Evolutionary conservation across 2,329 filamentous ascomycete species (phyloP), one percentile per base, ranked within the genome.

Genomic region (Keithomyces neogunnii): DNA sequence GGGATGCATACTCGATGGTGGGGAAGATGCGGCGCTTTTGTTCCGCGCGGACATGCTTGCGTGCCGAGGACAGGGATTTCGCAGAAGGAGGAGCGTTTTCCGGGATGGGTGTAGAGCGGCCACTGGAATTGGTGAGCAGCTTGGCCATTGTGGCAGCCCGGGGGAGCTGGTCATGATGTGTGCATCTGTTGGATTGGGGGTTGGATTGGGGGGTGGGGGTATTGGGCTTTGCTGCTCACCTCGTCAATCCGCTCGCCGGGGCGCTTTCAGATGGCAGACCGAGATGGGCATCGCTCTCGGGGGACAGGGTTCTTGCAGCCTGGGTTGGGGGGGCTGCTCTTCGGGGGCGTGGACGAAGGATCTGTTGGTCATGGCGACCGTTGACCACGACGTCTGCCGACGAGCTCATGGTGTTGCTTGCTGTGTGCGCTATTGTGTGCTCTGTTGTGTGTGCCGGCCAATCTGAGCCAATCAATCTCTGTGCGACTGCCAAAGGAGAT

Each of bases 11-110:
- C 62, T 96, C 88, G 64, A 95, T 90, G 28, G 88, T 93, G 28
- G 95, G 92, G 66, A 97, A 99, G 59, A 96, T 76, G 59, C 91
- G 86, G 52, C 85, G 85, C 57, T 86, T 84, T 60, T 89, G 86
- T 66, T 90, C 82, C 53, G 86, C 88, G 63, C 90, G 86, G 48
- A 86, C 83, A 62, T 92, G 86, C 65, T 89, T 91, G 59, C 91
- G 85, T 28, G 87, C 91, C 11, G 83, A 85, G 42, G 89, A 95
- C 55, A 96, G 85, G 38, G 86, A 90, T 60, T 92, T 87, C 52
- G 86, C 83, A 1, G 92, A 97, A 1, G 91, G 92, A n/a, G 89
- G 93, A 9, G 93, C 93, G 77, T 97, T 91, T 60, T 85, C 79
- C 50, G 92, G 84, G 46, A 96, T 70, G 43, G 91, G 90, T 3